These are phyloP conservation scores for Penicillium antarcticum DNA, from an alignment of 495 filamentous ascomycete species.

Conservation along the genomic window DNA sequence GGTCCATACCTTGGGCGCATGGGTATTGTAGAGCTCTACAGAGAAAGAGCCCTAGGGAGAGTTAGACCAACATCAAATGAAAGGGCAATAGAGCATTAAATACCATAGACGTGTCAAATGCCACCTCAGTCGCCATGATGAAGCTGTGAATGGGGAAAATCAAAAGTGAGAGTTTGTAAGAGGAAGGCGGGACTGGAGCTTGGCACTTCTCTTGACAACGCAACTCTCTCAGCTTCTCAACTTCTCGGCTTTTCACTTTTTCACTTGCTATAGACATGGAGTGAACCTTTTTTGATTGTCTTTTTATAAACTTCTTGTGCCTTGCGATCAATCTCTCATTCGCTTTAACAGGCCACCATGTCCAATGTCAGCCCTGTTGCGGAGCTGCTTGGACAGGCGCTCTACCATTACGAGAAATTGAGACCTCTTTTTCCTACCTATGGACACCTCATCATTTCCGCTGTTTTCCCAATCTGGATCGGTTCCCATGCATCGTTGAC, in stretches of 20 bases:
- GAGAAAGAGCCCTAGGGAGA: conserved; percentile 66
- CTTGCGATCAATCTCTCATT: neutral
- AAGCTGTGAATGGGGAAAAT: conserved; percentile 2
- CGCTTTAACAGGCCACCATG: conserved; percentile 21
- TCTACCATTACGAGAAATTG: conserved; percentile 48
- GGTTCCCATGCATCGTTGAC: conserved; percentile 68
- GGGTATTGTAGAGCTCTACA: conserved; percentile 83
- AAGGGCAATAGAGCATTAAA: neutral
- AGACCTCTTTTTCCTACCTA: conserved; percentile 63
- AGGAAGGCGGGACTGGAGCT: conserved; percentile 3
- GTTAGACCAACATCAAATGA: conserved; percentile 14
- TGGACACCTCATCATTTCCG: conserved; percentile 61
- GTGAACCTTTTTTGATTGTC: too few relatives aligned
- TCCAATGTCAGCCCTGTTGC: conserved; percentile 43
- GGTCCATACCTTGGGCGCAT: conserved; percentile 63
- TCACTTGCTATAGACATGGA: too few relatives aligned
- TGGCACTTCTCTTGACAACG: too few relatives aligned
- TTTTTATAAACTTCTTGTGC: neutral
- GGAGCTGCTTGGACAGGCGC: conserved; percentile 44
- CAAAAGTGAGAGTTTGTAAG: conserved; percentile 4
- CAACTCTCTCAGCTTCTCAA: neutral
- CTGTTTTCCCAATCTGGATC: conserved; percentile 70
- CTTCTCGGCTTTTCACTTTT: neutral
- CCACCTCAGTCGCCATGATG: conserved; percentile 71
- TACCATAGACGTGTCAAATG: conserved; percentile 82